Evolutionary conservation across 73 alveolate species (phyloP).

Genomic region (Breviolum minutum): DNA sequence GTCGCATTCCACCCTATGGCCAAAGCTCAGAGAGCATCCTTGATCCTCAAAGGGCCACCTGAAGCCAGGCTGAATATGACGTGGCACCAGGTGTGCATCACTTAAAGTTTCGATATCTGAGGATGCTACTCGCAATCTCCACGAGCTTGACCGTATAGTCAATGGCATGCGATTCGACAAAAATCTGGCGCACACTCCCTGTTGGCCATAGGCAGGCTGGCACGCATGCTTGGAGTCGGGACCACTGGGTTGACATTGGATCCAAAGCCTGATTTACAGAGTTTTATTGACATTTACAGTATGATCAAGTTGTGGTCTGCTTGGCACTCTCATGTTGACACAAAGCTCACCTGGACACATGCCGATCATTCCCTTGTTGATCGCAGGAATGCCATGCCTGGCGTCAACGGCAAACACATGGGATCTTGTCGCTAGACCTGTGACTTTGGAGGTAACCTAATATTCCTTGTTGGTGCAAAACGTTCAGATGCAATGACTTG

Average conservation of each 20-base stretch:
- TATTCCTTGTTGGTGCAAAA: not conserved
- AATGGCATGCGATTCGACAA: conserved; percentile 72
- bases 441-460: not conserved
- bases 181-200: conserved; percentile 43
- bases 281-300: too few species aligned
- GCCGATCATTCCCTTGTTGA: conserved; percentile 80
- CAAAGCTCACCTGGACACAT: conserved; percentile 55
- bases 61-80: not conserved
- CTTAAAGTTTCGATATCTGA: not conserved
- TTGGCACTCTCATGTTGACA: too few species aligned
- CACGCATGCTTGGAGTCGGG: not conserved
- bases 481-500: not conserved
- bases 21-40: not conserved
- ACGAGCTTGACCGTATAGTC: conserved; percentile 75
- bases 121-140: conserved; percentile 30
- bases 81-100: too few species aligned
- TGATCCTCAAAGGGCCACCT: conserved; percentile 34
- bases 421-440: not conserved
- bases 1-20: too few species aligned
- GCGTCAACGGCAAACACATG: not conserved
- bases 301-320: too few species aligned
- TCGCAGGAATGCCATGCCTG: conserved; percentile 81
- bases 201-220: not conserved
- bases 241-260: too few species aligned
- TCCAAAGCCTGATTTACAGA: too few species aligned